phyloP scores from a whole-genome alignment of 164 flowering plant genomes.

The Protea cynaroides region DNA sequence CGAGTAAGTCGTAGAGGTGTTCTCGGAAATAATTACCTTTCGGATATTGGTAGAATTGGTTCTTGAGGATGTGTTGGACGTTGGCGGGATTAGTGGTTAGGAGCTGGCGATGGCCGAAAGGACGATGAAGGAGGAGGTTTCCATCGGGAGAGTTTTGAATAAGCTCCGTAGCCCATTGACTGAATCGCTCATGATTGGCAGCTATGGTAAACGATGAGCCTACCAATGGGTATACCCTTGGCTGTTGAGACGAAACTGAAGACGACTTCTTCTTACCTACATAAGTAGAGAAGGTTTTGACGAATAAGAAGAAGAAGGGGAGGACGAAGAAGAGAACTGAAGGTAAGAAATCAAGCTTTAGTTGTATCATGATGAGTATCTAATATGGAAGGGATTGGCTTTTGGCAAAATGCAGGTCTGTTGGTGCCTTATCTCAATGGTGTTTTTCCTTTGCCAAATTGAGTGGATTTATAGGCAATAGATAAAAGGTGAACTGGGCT shows the following conservation, averaged over 20 bases:
- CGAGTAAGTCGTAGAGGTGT: constrained; percentile 25
- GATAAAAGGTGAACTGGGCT: too few relatives aligned
- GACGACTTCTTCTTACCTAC: neutral
- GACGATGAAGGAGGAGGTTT: constrained; percentile 29
- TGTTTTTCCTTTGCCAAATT: too few relatives aligned
- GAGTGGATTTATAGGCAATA: too few relatives aligned
- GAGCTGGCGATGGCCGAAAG: constrained; percentile 13
- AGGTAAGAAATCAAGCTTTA: too few relatives aligned
- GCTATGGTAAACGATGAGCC: constrained; percentile 23
- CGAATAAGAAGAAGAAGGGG: constrained; percentile 3
- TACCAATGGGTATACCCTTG: constrained; percentile 34
- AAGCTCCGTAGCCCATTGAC: constrained; percentile 28
- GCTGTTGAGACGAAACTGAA: constrained; percentile 10
- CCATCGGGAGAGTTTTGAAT: constrained; percentile 27
- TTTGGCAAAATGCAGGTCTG: too few relatives aligned
- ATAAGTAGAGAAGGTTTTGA: neutral
- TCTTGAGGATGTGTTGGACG: constrained; percentile 54
- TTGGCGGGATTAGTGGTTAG: constrained; percentile 45
- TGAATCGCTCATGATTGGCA: constrained; percentile 10
- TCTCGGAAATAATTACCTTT: constrained; percentile 22
- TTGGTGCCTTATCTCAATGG: too few relatives aligned
- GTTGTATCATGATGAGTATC: too few relatives aligned
- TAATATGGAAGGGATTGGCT: too few relatives aligned
- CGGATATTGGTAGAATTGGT: constrained; percentile 31
- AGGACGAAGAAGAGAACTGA: too few relatives aligned